A percentile compares a stretch with the other conserved stretches of the same genome.
Conservation (phyloP, 2,329 filamentous ascomycete genomes). For the Pseudogymnoascus sp. region DNA sequence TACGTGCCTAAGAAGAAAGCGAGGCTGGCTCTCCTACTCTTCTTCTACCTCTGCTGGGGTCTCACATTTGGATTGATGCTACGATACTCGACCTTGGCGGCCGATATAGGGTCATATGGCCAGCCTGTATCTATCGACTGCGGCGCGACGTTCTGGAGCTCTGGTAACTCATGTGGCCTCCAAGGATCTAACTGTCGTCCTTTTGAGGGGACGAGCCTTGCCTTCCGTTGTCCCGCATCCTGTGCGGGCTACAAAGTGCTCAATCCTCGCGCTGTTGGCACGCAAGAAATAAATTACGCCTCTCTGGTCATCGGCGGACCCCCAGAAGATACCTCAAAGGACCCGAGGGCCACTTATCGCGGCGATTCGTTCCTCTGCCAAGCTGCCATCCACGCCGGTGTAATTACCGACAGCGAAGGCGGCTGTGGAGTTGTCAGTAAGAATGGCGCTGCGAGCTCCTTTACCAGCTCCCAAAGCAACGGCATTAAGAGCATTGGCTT, state of each 20-base stretch:
- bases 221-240: constrained; percentile 68
- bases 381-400: constrained; percentile 75
- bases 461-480: constrained; percentile 56
- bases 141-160: constrained; percentile 60
- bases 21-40: constrained; percentile 49
- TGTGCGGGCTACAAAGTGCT: constrained; percentile 59
- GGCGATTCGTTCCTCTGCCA: constrained; percentile 85
- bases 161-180: constrained; percentile 65
- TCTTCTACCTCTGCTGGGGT: constrained; percentile 61
- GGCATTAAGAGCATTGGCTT: constrained; percentile 74
- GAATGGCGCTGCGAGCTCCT: constrained; percentile 60
- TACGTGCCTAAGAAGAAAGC: constrained; percentile 54
- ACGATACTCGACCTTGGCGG: constrained; percentile 50
- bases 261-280: constrained; percentile 69
- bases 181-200: constrained; percentile 70
- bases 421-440: constrained; percentile 77
- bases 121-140: constrained; percentile 59
- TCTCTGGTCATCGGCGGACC: constrained; percentile 65
- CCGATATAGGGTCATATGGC: constrained; percentile 62
- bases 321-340: constrained; percentile 32
- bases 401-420: constrained; percentile 63
- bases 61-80: constrained; percentile 62
- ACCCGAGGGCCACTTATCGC: constrained; percentile 59
- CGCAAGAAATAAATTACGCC: constrained; percentile 56
- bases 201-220: constrained; percentile 61